Conservation (phyloP, 371 early-diverging fungal species). For the Actinomortierella ambigua region DNA sequence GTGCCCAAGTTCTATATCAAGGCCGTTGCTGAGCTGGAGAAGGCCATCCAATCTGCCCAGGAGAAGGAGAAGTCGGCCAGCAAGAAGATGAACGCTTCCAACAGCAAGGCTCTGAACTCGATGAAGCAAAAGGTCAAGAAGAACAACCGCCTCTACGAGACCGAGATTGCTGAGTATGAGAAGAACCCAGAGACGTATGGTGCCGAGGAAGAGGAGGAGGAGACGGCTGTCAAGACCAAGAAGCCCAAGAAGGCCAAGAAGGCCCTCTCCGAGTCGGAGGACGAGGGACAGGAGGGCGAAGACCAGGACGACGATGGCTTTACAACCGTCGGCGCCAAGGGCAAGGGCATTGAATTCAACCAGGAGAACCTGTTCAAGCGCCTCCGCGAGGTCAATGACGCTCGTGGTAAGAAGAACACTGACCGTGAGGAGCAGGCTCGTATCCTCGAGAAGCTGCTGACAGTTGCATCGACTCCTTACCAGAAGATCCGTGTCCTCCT, state of each 20-base stretch:
- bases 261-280: slow-evolving; percentile 49
- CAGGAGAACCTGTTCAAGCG: slow-evolving; percentile 83
- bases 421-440: slow-evolving; percentile 82
- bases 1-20: slow-evolving; percentile 84
- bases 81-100: slow-evolving; percentile 85
- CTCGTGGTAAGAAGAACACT: slow-evolving; percentile 94
- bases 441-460: slow-evolving; percentile 70
- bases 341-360: slow-evolving; percentile 69
- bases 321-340: slow-evolving; percentile 85
- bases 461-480: slow-evolving; percentile 73
- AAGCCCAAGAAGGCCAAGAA: slow-evolving; percentile 46
- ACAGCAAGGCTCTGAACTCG: slow-evolving; percentile 85
- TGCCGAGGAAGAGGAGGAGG: slow-evolving; percentile 32
- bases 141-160: slow-evolving; percentile 79
- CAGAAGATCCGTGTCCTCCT: slow-evolving; percentile 88
- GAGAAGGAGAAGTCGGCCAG: slow-evolving; percentile 67
- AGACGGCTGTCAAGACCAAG: slow-evolving; percentile 35
- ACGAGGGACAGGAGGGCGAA: slow-evolving; percentile 54
- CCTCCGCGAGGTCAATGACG: slow-evolving; percentile 78
- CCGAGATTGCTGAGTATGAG: slow-evolving; percentile 73
- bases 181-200: slow-evolving; percentile 48
- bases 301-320: slow-evolving; percentile 74
- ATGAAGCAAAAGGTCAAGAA: slow-evolving; percentile 94
- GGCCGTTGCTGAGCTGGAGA: slow-evolving; percentile 78
- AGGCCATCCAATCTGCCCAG: slow-evolving; percentile 60